Evolutionary conservation across 1,284 basidiomycete species (phyloP), one percentile per base, ranked within the genome.

Genomic region (Moesziomyces antarcticus): DNA sequence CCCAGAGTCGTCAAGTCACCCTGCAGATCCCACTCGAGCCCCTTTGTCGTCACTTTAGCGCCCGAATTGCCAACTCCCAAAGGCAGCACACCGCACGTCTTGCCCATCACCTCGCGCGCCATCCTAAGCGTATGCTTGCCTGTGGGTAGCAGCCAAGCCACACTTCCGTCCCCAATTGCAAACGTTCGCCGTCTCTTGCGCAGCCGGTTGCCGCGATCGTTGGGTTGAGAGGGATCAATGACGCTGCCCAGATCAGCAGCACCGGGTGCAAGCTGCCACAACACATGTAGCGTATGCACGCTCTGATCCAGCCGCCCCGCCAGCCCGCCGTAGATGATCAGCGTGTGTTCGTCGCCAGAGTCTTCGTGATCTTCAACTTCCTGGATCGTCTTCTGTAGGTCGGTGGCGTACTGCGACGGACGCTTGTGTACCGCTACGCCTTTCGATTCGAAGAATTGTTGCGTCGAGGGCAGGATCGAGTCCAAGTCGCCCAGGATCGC

Each of bases 401-500:
- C 97, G 0, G 97, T 99, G 3, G 93, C 89, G 81, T 95, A 86
- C 81, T 95, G 91, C 79, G 92, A 89, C 0, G 85, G 73, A 73
- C 95, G 92, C 47, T 89, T 85, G 3, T 90, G 83, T 42, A 97
- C 85, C 0, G 85, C 81, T 0, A 97, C 92, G 20, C 89, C 90
- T 90, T 93, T 68, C 1, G 50, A 56, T 87, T 86, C 83, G 82
- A 96, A 98, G 80, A 89, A 93, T 8, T 83, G 82, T 40, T 86
- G 86, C 13, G 95, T 93, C 49, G 94, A 91, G 3, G 87, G 84
- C 10, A 92, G 87, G 33, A 97, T 82, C 9, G 94, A 97, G 84
- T 98, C 96, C 33, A 98, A 85, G 82, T 99, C 96, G 13, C 95
- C 96, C 83, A 93, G 93, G 83, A 99, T 92, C 33, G 95, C 85